These are phyloP conservation scores for Septoria petroselini DNA, from an alignment of 2,329 filamentous ascomycete genomes.

Conservation along the genomic window DNA sequence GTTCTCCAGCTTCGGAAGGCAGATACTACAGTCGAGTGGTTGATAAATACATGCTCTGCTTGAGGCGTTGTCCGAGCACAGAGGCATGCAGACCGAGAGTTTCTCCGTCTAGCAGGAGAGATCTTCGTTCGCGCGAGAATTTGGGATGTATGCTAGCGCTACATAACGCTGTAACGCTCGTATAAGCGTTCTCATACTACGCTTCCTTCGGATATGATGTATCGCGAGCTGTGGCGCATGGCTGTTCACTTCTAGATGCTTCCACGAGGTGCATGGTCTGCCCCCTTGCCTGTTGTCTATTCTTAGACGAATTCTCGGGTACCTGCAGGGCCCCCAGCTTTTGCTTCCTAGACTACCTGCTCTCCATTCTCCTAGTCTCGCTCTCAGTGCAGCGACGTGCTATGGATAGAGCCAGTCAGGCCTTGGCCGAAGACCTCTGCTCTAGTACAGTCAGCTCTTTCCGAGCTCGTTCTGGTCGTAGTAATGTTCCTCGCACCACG, in stretches of 20 bases:
- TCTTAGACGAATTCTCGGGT: constrained; percentile 10
- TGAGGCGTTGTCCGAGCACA: not conserved
- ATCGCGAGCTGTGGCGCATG: too few species aligned
- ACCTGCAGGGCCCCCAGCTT: constrained; percentile 8
- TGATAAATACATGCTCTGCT: not conserved
- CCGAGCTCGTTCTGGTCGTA: constrained; percentile 4
- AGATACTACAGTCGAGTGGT: not conserved
- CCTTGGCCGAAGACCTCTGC: constrained; percentile 8
- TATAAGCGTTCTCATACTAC: not conserved
- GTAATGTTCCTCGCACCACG: constrained; percentile 21
- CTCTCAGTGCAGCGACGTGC: constrained; percentile 1
- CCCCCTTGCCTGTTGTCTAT: constrained; percentile 6
- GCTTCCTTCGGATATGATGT: too few species aligned
- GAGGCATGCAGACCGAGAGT: not conserved
- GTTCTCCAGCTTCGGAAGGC: too few species aligned
- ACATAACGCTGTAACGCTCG: not conserved
- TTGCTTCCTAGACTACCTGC: not conserved
- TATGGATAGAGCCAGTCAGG: constrained; percentile 8
- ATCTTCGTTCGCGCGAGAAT: not conserved
- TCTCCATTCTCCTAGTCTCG: constrained; percentile 3
- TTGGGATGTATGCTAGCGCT: not conserved
- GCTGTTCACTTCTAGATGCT: too few species aligned
- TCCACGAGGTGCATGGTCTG: constrained; percentile 1
- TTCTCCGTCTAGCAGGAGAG: not conserved
- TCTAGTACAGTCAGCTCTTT: constrained; percentile 7